Evolutionary conservation across 345 rosid genomes (phyloP).

Genomic region (Melaleuca alternifolia): DNA sequence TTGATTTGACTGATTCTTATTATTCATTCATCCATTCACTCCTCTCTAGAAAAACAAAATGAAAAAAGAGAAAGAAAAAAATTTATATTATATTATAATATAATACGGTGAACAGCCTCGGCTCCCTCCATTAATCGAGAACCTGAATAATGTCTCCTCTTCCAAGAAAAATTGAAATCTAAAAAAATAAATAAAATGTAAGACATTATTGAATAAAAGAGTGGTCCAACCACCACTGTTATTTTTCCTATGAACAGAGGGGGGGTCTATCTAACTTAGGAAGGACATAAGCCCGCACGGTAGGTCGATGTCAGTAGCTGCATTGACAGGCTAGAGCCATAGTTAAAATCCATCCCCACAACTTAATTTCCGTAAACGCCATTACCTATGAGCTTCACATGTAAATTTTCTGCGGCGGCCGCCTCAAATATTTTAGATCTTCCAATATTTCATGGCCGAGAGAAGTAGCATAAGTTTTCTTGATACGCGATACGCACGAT

Average conservation of each 20-base stretch:
- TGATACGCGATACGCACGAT: background rate
- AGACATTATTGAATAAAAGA: background rate
- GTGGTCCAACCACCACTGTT: background rate
- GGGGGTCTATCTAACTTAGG: background rate
- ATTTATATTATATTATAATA: background rate
- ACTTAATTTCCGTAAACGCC: background rate
- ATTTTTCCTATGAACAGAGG: background rate
- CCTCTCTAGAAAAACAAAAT: background rate
- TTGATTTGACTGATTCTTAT: constrained; percentile 10
- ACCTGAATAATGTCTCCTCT: background rate
- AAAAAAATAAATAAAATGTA: background rate
- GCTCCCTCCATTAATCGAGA: background rate
- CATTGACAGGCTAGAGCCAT: background rate
- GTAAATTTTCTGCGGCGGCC: background rate
- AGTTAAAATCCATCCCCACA: background rate
- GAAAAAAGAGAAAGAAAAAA: background rate
- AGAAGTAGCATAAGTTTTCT: background rate
- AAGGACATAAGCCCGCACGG: background rate
- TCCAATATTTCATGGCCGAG: background rate
- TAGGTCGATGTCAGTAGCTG: background rate
- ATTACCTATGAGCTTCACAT: background rate
- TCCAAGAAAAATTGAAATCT: background rate
- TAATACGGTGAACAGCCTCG: background rate
- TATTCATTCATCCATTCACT: background rate
- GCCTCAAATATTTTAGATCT: background rate